phyloP scores from a whole-genome alignment of 78 protist genomes.

The Dictyostelium intermedium region DNA sequence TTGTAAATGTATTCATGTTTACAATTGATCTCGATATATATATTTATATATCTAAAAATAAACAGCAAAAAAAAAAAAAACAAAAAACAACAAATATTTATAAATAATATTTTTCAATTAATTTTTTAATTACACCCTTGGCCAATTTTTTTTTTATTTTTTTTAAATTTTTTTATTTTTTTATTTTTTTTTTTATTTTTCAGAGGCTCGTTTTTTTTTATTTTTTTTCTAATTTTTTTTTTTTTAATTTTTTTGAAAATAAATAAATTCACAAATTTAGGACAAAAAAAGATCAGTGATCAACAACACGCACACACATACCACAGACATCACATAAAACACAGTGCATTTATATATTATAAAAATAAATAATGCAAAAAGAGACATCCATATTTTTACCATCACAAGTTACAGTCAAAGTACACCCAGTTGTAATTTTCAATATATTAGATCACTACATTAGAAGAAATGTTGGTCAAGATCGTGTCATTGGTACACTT shows the following conservation, averaged over 20 bases:
- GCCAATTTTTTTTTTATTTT: neutral
- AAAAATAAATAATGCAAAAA: slow-evolving; percentile 48
- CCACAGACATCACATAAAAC: neutral
- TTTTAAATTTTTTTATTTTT: neutral
- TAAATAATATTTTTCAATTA: neutral
- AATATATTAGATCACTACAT: slow-evolving; percentile 81
- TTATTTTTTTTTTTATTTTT: neutral
- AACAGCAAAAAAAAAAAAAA: neutral
- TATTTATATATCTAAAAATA: neutral
- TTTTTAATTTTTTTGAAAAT: neutral
- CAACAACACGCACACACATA: neutral
- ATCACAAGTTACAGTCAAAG: slow-evolving; percentile 40
- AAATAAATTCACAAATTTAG: neutral
- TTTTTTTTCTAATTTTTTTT: slow-evolving; percentile 10
- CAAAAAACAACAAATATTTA: neutral
- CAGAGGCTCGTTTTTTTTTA: neutral
- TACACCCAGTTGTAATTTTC: slow-evolving; percentile 84
- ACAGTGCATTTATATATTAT: neutral
- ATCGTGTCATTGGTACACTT: slow-evolving; percentile 84
- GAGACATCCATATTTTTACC: slow-evolving; percentile 70
- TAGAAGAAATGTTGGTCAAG: slow-evolving; percentile 80
- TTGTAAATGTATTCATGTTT: slow-evolving; percentile 64
- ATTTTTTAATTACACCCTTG: neutral
- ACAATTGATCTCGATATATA: neutral
- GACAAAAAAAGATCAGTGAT: neutral